Percentiles rank a stretch among this genome's conserved stretches.
phyloP scores from a whole-genome alignment of 331 rosid genomes.

The Pyracantha coccinea region DNA sequence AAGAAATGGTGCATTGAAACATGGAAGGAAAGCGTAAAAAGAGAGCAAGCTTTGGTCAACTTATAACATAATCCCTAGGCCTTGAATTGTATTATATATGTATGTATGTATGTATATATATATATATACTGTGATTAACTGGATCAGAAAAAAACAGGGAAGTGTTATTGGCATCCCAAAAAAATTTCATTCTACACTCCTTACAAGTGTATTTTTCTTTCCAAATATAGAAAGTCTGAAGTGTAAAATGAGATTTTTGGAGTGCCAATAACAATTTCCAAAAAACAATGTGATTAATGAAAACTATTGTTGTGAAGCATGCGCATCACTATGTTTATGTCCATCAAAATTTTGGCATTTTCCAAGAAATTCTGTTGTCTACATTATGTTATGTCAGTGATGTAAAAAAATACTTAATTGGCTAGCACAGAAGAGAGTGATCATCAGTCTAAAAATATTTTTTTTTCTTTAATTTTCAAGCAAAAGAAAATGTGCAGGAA shows the following conservation, averaged over 20 bases:
- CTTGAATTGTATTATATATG: not conserved
- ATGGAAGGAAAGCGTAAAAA: conserved; percentile 7
- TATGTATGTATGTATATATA: not conserved
- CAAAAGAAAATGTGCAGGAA: not conserved
- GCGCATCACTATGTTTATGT: not conserved
- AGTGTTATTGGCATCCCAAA: too few species aligned
- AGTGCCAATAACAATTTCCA: too few species aligned
- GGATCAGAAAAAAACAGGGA: too few species aligned
- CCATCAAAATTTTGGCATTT: not conserved
- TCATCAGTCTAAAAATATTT: not conserved
- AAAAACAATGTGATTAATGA: too few species aligned
- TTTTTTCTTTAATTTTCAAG: not conserved
- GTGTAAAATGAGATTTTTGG: too few species aligned
- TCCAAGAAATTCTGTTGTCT: not conserved
- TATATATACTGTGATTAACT: not conserved
- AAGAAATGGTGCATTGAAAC: conserved; percentile 23
- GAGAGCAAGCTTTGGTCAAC: not conserved
- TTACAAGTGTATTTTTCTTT: too few species aligned
- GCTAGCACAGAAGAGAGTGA: not conserved
- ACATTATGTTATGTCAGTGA: not conserved
- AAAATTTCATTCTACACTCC: too few species aligned
- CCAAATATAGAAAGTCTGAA: too few species aligned
- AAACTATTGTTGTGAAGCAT: not conserved
- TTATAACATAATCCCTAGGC: not conserved
- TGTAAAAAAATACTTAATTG: not conserved